These are phyloP conservation scores for Hypomyces perniciosus DNA, from an alignment of 2,329 filamentous ascomycete species.

Conservation along the genomic window DNA sequence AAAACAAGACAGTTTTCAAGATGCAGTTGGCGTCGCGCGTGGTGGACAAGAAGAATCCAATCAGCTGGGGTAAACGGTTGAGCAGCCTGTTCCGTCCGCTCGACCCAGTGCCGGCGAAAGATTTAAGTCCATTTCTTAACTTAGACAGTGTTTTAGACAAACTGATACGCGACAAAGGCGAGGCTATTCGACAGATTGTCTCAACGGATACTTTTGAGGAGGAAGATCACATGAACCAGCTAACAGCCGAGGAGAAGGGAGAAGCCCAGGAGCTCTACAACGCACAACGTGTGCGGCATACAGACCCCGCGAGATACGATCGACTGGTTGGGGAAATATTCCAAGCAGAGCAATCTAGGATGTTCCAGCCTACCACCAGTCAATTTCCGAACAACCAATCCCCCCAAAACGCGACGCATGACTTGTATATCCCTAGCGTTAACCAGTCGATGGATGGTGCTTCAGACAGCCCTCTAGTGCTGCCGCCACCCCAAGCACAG, in stretches of 20 bases:
- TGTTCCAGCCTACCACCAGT: neutral
- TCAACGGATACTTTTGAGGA: conserved; percentile 68
- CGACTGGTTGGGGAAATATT: conserved; percentile 14
- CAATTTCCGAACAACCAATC: neutral
- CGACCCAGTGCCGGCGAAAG: conserved; percentile 42
- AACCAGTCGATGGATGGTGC: conserved; percentile 1
- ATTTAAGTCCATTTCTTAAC: conserved; percentile 48
- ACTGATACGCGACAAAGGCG: conserved; percentile 33
- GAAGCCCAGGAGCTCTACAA: conserved; percentile 42
- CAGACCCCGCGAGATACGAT: conserved; percentile 28
- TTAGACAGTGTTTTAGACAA: conserved; percentile 58
- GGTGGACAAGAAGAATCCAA: conserved; percentile 74
- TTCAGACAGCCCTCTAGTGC: neutral
- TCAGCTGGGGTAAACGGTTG: conserved; percentile 54
- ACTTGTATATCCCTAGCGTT: neutral
- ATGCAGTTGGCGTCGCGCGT: conserved; percentile 71
- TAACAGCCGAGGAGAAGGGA: conserved; percentile 56
- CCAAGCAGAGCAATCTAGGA: conserved; percentile 5
- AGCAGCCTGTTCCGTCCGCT: conserved; percentile 55
- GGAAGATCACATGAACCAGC: conserved; percentile 50
- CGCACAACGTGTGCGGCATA: conserved; percentile 27
- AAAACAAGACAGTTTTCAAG: conserved; percentile 76
- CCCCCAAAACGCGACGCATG: neutral
- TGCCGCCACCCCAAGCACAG: too few relatives aligned
- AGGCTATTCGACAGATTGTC: conserved; percentile 50